Conservation (phyloP, 73 alveolate genomes). For the Symbiodinium pilosum region DNA sequence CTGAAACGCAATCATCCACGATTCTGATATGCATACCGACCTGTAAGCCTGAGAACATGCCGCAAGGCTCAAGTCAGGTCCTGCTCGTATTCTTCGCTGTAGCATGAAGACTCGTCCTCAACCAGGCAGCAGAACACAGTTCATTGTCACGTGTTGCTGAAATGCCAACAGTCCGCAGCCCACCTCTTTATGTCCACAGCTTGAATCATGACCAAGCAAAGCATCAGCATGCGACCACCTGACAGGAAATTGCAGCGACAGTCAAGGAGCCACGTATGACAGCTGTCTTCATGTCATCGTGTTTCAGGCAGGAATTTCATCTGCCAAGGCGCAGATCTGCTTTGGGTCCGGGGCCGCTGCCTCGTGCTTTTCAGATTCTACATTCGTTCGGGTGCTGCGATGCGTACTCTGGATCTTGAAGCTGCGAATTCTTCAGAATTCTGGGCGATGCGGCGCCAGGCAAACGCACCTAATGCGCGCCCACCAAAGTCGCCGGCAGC, state of each 20-base stretch:
- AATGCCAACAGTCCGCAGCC: no score
- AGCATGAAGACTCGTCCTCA: neutral
- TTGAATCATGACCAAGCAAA: neutral
- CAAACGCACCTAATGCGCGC: neutral
- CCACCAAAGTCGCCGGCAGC: slow-evolving; percentile 7
- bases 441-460: neutral
- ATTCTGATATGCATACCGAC: no score
- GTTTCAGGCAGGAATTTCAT: neutral
- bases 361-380: neutral
- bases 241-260: neutral
- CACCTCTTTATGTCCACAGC: neutral
- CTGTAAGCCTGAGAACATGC: no score
- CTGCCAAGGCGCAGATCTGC: neutral
- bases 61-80: neutral
- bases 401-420: no score
- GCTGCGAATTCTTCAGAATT: no score
- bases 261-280: no score
- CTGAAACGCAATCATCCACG: no score
- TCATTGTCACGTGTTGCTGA: no score
- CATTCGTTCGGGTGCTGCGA: neutral
- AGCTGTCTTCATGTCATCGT: no score
- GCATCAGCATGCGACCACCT: neutral
- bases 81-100: slow-evolving; percentile 22
- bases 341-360: neutral
- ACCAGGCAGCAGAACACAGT: no score